These are phyloP conservation scores for Triticum turgidum DNA, from an alignment of 176 grass and related monocot genomes.

Conservation along the genomic window DNA sequence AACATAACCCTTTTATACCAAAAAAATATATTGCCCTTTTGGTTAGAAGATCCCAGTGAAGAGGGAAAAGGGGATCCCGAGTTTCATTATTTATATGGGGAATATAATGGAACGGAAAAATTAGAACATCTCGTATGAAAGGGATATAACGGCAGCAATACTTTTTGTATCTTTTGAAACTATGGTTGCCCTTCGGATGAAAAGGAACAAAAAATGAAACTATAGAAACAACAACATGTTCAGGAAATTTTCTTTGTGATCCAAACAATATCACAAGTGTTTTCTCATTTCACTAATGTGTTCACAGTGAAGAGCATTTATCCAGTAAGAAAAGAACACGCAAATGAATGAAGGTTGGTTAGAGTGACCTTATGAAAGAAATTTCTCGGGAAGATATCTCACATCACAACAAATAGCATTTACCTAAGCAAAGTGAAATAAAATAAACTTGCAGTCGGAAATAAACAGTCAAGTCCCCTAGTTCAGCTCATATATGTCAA, in stretches of 20 bases:
- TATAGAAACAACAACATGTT: not conserved
- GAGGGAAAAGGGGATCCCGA: too few species aligned
- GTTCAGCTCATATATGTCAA: too few species aligned
- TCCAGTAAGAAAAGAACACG: not conserved
- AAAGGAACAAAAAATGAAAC: not conserved
- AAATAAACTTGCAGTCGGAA: too few species aligned
- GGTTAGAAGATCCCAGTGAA: not conserved
- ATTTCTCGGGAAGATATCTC: not conserved
- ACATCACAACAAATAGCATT: too few species aligned
- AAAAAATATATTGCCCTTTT: not conserved
- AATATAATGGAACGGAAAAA: not conserved
- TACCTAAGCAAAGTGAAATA: too few species aligned
- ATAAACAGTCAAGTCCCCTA: too few species aligned
- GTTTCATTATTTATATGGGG: not conserved
- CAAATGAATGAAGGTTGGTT: too few species aligned
- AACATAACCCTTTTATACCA: not conserved
- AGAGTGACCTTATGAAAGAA: not conserved
- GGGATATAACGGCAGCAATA: not conserved
- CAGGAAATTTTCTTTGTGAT: not conserved
- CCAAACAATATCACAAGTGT: not conserved
- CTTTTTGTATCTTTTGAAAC: not conserved
- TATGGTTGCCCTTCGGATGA: not conserved
- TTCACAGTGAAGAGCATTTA: not conserved
- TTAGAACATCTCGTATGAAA: not conserved
- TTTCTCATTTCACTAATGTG: not conserved